Evolutionary conservation across 2,329 filamentous ascomycete genomes (phyloP), one percentile per base, ranked within the genome.

Genomic region (Curvularia sp.): DNA sequence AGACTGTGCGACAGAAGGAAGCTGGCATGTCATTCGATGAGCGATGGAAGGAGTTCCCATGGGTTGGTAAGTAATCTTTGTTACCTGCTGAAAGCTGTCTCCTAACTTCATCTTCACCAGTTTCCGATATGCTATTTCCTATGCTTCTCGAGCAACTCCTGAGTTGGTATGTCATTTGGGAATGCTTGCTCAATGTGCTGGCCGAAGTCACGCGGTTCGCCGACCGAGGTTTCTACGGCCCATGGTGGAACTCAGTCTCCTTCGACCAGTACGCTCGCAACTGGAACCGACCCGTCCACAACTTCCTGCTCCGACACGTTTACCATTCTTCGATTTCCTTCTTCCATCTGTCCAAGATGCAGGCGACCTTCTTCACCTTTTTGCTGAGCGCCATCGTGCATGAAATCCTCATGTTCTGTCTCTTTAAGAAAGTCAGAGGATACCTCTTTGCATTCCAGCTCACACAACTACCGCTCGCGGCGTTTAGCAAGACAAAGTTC

Each of bases 101-200:
- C 15, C 55, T 58, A 46, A 58, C 18, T 3, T 3, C n/a, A 27
- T 21, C 19, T 41, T 32, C 32, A 41, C 36, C 21, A 58, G 55
- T 92, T n/a, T 84, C 83, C 58, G 90, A 93, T 67, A 82, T 94
- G 59, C 82, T 92, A 8, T 92, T 93, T 60, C 91, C 90, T 0
- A 88, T 94, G 61, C 86, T 93, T 78, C 86, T 92, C 77, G 90
- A 93, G 72, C 92, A 92, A 61, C 77, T 93, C 51, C 83, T 92
- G 56, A 83, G 86, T 0, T 94, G 90, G 88, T 93, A 93, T 73
- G 83, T 94, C 27, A 93, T 93, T 64, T 94, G 91, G 91, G 81
- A 83, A 65, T 83, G 81, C 60, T 73, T 81, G 25, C 79, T 93
- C 59, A 93, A 93, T 73, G 84, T 91, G 13, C 80, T 93, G 21